A percentile compares a stretch with the other conserved stretches of the same genome.
Conservation (phyloP, 2,329 filamentous ascomycete genomes). For the Didymella segeticola region DNA sequence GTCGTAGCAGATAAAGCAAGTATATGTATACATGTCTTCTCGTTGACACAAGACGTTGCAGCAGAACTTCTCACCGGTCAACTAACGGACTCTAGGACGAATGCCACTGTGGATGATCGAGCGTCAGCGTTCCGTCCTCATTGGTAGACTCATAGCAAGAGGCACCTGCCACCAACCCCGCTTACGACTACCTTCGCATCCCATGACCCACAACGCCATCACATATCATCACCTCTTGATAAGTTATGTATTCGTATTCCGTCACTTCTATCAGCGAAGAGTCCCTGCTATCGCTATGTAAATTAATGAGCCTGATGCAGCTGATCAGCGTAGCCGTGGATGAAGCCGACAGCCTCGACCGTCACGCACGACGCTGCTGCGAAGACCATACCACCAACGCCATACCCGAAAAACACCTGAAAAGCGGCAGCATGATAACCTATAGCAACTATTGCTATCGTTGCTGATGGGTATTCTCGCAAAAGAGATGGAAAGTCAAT, state of each 20-base stretch:
- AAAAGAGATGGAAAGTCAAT: slow-evolving; percentile 21
- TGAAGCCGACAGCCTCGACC: slow-evolving; percentile 8
- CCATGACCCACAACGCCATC: slow-evolving; percentile 19
- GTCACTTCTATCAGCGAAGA: background rate
- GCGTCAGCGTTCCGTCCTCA: slow-evolving; percentile 18
- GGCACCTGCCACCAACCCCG: slow-evolving; percentile 23
- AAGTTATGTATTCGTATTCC: slow-evolving; percentile 16
- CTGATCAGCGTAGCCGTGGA: slow-evolving; percentile 12
- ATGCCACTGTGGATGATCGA: background rate
- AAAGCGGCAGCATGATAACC: slow-evolving; percentile 13
- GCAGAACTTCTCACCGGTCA: background rate
- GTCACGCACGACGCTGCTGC: slow-evolving; percentile 7
- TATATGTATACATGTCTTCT: slow-evolving; percentile 14
- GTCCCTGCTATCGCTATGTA: slow-evolving; percentile 24
- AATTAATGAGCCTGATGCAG: slow-evolving; percentile 33
- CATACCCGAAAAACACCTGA: slow-evolving; percentile 1
- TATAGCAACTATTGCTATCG: slow-evolving; percentile 23
- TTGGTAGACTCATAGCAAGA: slow-evolving; percentile 22
- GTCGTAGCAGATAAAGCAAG: background rate
- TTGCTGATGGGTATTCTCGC: slow-evolving; percentile 24
- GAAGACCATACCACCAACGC: slow-evolving; percentile 17
- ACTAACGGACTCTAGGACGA: background rate
- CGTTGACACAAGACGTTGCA: slow-evolving; percentile 10
- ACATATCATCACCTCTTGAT: slow-evolving; percentile 18
- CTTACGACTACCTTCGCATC: slow-evolving; percentile 13